Percentiles rank a stretch among this genome's conserved stretches.
phyloP scores from a whole-genome alignment of 768 basidiomycete species.

The Naganishia randhawae region DNA sequence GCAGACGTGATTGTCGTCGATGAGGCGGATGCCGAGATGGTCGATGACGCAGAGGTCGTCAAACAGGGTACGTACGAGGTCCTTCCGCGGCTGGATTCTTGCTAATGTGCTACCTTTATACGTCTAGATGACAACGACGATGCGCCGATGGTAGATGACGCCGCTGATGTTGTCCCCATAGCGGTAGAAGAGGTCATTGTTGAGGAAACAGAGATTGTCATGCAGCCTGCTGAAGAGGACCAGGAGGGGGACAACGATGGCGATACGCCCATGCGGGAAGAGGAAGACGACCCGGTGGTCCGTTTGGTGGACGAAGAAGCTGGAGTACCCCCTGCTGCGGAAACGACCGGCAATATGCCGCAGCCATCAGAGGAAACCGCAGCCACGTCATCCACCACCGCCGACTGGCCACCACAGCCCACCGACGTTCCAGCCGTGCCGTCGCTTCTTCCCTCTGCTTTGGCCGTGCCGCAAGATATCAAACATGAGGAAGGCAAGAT shows the following conservation, averaged over 20 bases:
- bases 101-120: too few species aligned
- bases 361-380: not conserved
- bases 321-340: not conserved
- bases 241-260: not conserved
- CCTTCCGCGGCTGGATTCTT: not conserved
- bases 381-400: not conserved
- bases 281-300: not conserved
- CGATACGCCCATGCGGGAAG: slow-evolving; percentile 1
- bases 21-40: slow-evolving; percentile 7
- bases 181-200: not conserved
- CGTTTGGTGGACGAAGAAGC: not conserved
- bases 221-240: slow-evolving; percentile 2
- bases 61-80: not conserved
- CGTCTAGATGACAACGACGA: not conserved
- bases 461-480: not conserved
- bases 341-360: not conserved
- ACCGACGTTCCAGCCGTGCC: slow-evolving; percentile 25
- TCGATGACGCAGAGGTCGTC: slow-evolving; percentile 11
- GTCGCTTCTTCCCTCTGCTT: slow-evolving; percentile 15
- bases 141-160: slow-evolving; percentile 2
- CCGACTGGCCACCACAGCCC: slow-evolving; percentile 23
- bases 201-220: slow-evolving; percentile 1
- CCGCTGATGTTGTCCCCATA: not conserved
- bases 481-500: slow-evolving; percentile 17
- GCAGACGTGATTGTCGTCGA: not conserved